Conservation (phyloP, 2,329 filamentous ascomycete species). For the Colletotrichum lupini region DNA sequence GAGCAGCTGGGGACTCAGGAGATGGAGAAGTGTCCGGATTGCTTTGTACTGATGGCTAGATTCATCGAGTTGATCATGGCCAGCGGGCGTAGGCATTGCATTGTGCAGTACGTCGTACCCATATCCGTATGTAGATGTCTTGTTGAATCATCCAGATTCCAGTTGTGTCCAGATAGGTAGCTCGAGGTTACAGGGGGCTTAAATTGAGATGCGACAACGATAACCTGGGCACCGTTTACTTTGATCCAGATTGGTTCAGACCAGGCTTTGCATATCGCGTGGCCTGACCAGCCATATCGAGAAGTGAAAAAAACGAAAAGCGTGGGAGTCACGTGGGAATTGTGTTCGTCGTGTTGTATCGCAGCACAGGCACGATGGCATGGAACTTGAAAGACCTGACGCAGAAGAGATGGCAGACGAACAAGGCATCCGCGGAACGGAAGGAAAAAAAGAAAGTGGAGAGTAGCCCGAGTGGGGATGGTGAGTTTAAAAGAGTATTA, state of each 20-base stretch:
- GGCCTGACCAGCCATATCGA: not conserved
- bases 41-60: not conserved
- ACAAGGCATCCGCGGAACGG: not conserved
- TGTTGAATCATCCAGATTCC: not conserved
- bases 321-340: conserved; percentile 12
- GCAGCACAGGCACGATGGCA: not conserved
- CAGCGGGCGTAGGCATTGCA: not conserved
- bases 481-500: not conserved
- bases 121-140: not conserved
- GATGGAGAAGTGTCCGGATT: not conserved
- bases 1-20: not conserved
- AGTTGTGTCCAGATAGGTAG: not conserved
- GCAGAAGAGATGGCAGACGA: not conserved
- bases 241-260: not conserved
- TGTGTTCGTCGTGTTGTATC: not conserved
- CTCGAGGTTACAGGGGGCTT: not conserved
- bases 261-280: not conserved
- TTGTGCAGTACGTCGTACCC: no score
- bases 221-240: not conserved
- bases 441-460: not conserved
- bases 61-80: not conserved
- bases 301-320: not conserved
- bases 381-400: not conserved
- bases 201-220: not conserved
- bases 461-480: not conserved